Evolutionary conservation across 73 alveolate genomes (phyloP), one percentile per base, ranked within the genome.

Genomic region (Tetrahymena malaccensis): DNA sequence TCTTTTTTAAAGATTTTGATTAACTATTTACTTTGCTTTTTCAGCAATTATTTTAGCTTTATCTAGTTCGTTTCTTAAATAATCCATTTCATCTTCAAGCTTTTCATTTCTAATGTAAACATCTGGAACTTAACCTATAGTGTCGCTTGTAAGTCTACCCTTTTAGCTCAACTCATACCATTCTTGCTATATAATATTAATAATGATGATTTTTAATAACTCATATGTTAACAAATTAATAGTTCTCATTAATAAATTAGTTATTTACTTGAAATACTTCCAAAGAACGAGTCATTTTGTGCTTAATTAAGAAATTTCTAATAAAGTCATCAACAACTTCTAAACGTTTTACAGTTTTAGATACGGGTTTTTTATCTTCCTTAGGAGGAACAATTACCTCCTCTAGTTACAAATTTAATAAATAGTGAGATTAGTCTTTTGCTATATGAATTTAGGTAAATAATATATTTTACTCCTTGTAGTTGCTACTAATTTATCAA

Each of bases 251-350:
- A 13, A 50, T 40, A 40, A 40, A 40, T 50, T 50, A 94, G 17
- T n/a, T 38, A 85, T 84, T 96, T 33, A 95, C 98, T 94, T 99
- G 97, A 96, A 99, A 99, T 33, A 97, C 98, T 93, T 99, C 99
- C 93, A 99, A 97, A 55, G 99, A 98, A 94, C 98, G 98, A 94
- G 94, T 95, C 99, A 99, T 98, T 34, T 97, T 96, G 96, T 98
- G 97, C 96, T 99, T 97, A 43, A 97, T 97, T 58, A 99, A 96
- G 98, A 99, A 99, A 97, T 99, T 99, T 84, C 99, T 96, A 96
- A 99, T 98, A 97, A 99, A 99, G 94, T 99, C 99, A 96, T 99
- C 99, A 13, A 99, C 99, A 22, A 99, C 99, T 94, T 98, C 99
- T 35, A 97, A 99, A 84, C 99, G 97, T 94, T 97, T 94, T 17